Evolutionary conservation across 2,329 filamentous ascomycete species (phyloP).

Genomic region (Pyrenochaeta sp.): DNA sequence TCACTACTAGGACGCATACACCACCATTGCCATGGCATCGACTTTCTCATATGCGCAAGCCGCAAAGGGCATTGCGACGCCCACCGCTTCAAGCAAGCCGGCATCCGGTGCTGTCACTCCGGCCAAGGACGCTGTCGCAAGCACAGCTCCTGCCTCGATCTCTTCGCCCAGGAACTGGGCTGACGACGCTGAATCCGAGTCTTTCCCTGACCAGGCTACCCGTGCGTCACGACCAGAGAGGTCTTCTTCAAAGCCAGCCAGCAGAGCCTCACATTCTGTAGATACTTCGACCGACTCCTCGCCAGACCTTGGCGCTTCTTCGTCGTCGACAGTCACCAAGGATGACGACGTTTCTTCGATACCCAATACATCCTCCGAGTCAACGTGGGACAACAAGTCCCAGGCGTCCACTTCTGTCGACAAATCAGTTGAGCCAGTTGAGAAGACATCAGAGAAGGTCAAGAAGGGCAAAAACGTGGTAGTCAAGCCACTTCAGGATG

Average conservation of each 20-base stretch:
- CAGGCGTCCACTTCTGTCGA: conserved; percentile 71
- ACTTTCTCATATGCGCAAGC: conserved; percentile 95
- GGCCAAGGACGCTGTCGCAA: conserved; percentile 47
- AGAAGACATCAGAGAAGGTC: conserved; percentile 64
- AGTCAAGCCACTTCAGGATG: conserved; percentile 74
- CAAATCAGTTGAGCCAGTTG: conserved; percentile 61
- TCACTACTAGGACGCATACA: conserved; percentile 10
- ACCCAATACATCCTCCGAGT: conserved; percentile 69
- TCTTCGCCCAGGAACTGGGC: conserved; percentile 53
- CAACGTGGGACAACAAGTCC: conserved; percentile 71
- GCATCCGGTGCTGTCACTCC: conserved; percentile 53
- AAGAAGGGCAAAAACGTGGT: conserved; percentile 49
- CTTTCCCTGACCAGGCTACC: conserved; percentile 34
- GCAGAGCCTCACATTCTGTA: conserved; percentile 15
- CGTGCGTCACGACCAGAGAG: conserved; percentile 30
- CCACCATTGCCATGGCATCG: conserved; percentile 38
- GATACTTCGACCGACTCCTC: conserved; percentile 52
- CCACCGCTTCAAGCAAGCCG: conserved; percentile 54
- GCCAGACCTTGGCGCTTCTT: conserved; percentile 62
- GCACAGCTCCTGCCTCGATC: conserved; percentile 29
- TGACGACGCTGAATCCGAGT: conserved; percentile 55
- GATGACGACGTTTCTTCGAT: conserved; percentile 68
- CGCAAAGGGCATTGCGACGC: conserved; percentile 75
- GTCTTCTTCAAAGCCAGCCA: conserved; percentile 22
- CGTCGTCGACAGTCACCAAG: conserved; percentile 62